Evolutionary conservation across 495 filamentous ascomycete genomes (phyloP), one percentile per base, ranked within the genome.

Genomic region (Annulohypoxylon nitens): DNA sequence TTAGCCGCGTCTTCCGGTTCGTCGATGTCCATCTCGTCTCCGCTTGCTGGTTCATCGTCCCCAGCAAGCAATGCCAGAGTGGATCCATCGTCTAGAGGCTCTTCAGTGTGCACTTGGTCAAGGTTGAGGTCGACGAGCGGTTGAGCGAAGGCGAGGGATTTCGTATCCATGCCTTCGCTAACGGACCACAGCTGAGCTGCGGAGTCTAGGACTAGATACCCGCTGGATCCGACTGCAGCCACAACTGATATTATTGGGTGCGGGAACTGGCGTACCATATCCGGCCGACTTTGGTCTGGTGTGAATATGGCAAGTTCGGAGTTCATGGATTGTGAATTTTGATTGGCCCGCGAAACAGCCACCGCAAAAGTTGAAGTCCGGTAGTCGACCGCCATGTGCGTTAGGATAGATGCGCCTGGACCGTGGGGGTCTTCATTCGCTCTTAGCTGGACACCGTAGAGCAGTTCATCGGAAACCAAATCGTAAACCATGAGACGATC

Each of bases 401-500:
- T 83, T 54, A 88, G 71, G n/a, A 77, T 75, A 16, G 75, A 64
- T 18, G 61, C 47, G 26, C 71, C 70, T 14, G 67, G 64, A 10
- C 58, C 43, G 33, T 68, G 47, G 26, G 64, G 43, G 12, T 80
- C 18, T 69, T 75, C 14, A 50, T 26, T 53, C 74, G 66, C 3
- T 39, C 73, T 69, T 45, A 79, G 34, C 62, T 85, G 83, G 7
- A 80, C 71, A 58, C 86, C 86, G 67, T 86, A 90, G 18, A 83
- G 79, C 7, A 88, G 78, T 48, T 86, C 83, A 61, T 90, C 87
- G 23, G 84, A 80, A 43, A 93, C 90, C 2, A 93, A 77, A 72
- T 94, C 89, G 76, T 90, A 93, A 48, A 93, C 89, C 10, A 82
- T 78, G 4, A 93, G 81, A 47, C 89, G 84, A 16, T 90, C 83